These are phyloP conservation scores for Xanthoconium separans DNA, from an alignment of 1,284 basidiomycete genomes.

Conservation along the genomic window DNA sequence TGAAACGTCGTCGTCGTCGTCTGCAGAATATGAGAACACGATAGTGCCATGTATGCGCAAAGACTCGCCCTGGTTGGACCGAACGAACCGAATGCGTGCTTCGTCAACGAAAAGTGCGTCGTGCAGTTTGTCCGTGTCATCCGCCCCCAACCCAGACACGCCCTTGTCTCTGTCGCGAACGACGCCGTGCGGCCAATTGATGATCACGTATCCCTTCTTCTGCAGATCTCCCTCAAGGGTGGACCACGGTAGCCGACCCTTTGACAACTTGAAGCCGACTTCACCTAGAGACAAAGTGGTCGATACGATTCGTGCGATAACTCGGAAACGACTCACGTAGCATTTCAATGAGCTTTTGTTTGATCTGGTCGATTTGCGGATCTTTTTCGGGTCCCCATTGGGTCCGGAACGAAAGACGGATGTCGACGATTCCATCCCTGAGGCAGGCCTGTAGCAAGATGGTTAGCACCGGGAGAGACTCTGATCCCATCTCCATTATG, in stretches of 20 bases:
- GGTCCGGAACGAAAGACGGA: background rate
- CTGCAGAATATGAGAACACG: background rate
- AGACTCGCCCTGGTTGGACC: too few species aligned
- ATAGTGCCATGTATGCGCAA: background rate
- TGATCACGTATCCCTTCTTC: constrained; percentile 7
- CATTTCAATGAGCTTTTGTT: constrained; percentile 7
- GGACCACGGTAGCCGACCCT: constrained; percentile 13
- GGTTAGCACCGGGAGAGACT: background rate
- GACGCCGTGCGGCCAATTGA: constrained; percentile 13
- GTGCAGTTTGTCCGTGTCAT: constrained; percentile 8
- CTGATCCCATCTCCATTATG: too few species aligned
- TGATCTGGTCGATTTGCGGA: background rate
- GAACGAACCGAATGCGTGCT: constrained; percentile 5
- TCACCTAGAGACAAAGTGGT: background rate
- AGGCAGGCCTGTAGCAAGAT: background rate
- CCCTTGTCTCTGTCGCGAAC: constrained; percentile 11
- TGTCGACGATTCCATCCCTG: background rate
- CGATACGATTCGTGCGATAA: background rate
- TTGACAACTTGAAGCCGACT: constrained; percentile 4
- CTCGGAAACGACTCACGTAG: constrained; percentile 5
- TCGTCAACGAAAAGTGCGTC: constrained; percentile 4
- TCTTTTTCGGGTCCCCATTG: background rate
- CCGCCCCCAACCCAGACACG: constrained; percentile 1
- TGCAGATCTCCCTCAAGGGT: constrained; percentile 1
- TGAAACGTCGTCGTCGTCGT: background rate